These are phyloP conservation scores for Scalesia atractyloides DNA, from an alignment of 129 eudicot genomes.

Conservation along the genomic window DNA sequence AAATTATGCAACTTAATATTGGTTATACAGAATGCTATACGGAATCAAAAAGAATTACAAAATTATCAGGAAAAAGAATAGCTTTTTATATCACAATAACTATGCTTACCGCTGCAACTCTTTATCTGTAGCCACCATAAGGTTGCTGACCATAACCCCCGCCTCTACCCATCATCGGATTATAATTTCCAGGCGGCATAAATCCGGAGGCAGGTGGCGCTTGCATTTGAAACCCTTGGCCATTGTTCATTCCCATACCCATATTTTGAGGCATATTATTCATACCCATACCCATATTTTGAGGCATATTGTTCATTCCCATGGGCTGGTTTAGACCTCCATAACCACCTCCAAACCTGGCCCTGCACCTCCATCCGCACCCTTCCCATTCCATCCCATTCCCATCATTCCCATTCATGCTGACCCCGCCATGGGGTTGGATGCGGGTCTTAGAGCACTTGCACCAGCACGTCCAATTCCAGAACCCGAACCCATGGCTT, in stretches of 20 bases:
- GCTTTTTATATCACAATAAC: constrained; percentile 30
- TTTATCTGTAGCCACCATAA: constrained; percentile 74
- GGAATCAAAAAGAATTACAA: constrained; percentile 17
- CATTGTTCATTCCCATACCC: constrained; percentile 38
- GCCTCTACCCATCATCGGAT: constrained; percentile 76
- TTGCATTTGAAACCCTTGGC: constrained; percentile 53
- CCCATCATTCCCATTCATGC: no score
- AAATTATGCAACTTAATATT: no score
- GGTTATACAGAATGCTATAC: neutral
- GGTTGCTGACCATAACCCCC: constrained; percentile 73
- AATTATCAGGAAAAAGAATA: neutral
- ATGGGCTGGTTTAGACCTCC: constrained; percentile 43
- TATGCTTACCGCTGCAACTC: constrained; percentile 14
- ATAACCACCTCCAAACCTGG: constrained; percentile 34
- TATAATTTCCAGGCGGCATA: constrained; percentile 60
- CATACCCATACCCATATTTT: neutral
- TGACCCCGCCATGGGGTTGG: constrained; percentile 63
- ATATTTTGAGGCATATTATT: neutral
- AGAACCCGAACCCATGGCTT: constrained; percentile 99
- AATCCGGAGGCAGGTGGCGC: constrained; percentile 47
- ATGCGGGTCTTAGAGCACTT: constrained; percentile 57
- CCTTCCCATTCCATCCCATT: no score
- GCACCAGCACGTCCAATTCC: constrained; percentile 96
- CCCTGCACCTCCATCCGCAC: constrained; percentile 42
- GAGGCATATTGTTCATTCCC: neutral